Percentiles rank a stretch among this genome's conserved stretches.
Conservation (phyloP, 345 rosid genomes). For the Clarkia xantiana region DNA sequence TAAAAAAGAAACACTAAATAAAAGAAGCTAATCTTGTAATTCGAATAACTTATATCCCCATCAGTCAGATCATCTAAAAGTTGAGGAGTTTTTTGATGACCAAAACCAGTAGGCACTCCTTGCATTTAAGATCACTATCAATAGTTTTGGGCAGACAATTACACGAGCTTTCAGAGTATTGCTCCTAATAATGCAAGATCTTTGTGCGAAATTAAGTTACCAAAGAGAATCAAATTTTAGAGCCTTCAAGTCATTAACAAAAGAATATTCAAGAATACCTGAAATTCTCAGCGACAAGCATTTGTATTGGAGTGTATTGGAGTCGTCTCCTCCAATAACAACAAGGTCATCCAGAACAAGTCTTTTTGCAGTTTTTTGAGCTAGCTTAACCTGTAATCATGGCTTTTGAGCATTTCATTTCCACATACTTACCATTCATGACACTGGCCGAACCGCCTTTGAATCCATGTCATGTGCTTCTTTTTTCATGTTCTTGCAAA, state of each 20-base stretch:
- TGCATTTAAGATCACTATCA: slow-evolving; percentile 97
- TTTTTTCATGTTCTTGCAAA: slow-evolving; percentile 64
- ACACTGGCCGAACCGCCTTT: slow-evolving; percentile 98
- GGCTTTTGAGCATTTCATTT: slow-evolving; percentile 11
- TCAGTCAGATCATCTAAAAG: too few species aligned
- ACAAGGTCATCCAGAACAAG: slow-evolving; percentile 89
- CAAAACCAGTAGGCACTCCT: slow-evolving; percentile 98
- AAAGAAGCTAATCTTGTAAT: too few species aligned
- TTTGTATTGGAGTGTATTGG: slow-evolving; percentile 97
- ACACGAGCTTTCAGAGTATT: slow-evolving; percentile 78
- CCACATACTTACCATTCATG: slow-evolving; percentile 82
- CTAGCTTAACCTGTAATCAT: slow-evolving; percentile 80
- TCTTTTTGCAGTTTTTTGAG: slow-evolving; percentile 76
- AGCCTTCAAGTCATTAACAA: background rate
- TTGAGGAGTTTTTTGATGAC: too few species aligned
- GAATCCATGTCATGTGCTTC: slow-evolving; percentile 71
- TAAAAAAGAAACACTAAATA: too few species aligned
- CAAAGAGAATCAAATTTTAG: background rate
- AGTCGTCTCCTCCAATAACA: slow-evolving; percentile 98
- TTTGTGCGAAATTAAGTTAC: background rate
- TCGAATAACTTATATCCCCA: too few species aligned
- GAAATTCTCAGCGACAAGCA: slow-evolving; percentile 96
- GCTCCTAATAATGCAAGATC: slow-evolving; percentile 26
- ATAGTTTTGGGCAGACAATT: slow-evolving; percentile 97
- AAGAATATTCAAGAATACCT: slow-evolving; percentile 21